phyloP scores from a whole-genome alignment of 352 stramenopile genomes.

The Aphanomyces euteiches region DNA sequence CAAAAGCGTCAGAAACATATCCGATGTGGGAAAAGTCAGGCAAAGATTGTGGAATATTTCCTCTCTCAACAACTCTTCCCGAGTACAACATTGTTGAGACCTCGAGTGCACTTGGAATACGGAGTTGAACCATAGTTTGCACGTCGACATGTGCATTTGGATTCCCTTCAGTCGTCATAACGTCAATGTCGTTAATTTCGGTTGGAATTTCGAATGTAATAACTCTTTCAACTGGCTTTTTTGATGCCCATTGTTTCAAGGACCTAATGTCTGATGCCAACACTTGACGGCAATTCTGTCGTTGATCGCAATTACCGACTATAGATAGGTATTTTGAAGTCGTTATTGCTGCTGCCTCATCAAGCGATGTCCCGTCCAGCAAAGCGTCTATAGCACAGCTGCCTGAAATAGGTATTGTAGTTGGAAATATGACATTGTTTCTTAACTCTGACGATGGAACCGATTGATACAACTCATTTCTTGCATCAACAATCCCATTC shows the following conservation, averaged over 20 bases:
- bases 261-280: no score
- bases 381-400: no score
- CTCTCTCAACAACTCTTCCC: background rate
- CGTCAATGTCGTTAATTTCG: background rate
- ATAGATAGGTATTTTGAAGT: no score
- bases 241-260: background rate
- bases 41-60: background rate
- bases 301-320: no score
- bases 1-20: background rate
- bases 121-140: background rate
- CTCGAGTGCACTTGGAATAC: background rate
- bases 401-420: no score
- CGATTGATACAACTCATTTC: no score
- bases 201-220: background rate
- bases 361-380: no score
- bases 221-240: background rate
- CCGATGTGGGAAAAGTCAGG: background rate
- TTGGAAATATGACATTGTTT: no score
- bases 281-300: no score
- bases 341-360: no score
- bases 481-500: no score
- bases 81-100: background rate
- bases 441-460: no score
- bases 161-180: background rate
- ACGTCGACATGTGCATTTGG: background rate